Evolutionary conservation across 108 stramenopile genomes (phyloP), one percentile per base, ranked within the genome.

Genomic region (Cyclostephanos tholiformis): DNA sequence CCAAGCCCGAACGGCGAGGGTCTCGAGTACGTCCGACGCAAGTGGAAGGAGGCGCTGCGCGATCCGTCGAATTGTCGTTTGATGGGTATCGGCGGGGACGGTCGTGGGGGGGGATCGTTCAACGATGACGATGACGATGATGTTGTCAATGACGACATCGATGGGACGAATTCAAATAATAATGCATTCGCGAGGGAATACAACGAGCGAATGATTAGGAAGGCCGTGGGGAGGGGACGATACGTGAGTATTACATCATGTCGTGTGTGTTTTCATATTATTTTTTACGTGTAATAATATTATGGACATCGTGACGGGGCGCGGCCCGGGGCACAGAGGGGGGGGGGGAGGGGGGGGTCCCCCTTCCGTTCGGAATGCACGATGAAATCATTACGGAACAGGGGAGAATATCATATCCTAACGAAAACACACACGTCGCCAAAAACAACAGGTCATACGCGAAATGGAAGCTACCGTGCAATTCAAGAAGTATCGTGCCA

Each of bases 31-130:
- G 94, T 97, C 50, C 80, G 94, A 2, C 46, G 74, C 17, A 79
- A 74, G 46, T 96, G 92, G 89, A 98, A 98, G 73, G 82, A 84
- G 70, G 92, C 91, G 12, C 61, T 98, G 36, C 84, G 88, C 39
- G 79, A 91, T 77, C 81, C 82, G 17, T 35, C 85, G 4, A 94
- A 89, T 77, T 62, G 22, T 36, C 61, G 36, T 23, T 19, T 38
- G 4, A 1, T 58, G 1, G 6, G 16, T 20, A 27, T 27, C 25
- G 48, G 0, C 32, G n/a, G n/a, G n/a, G n/a, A 22, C 20, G n/a
- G 38, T 2, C 12, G 17, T 10, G 50, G 27, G 35, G 67, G 11
- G 57, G 25, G 16, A 56, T 19, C 30, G 30, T 19, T 9, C 68
- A 49, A 57, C 22, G 26, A 41, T 0, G 66, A 79, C 8, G 41